A percentile compares a stretch with the other conserved stretches of the same genome.
Conservation (phyloP, 495 filamentous ascomycete species). For the Astrothelium macrocarpum region DNA sequence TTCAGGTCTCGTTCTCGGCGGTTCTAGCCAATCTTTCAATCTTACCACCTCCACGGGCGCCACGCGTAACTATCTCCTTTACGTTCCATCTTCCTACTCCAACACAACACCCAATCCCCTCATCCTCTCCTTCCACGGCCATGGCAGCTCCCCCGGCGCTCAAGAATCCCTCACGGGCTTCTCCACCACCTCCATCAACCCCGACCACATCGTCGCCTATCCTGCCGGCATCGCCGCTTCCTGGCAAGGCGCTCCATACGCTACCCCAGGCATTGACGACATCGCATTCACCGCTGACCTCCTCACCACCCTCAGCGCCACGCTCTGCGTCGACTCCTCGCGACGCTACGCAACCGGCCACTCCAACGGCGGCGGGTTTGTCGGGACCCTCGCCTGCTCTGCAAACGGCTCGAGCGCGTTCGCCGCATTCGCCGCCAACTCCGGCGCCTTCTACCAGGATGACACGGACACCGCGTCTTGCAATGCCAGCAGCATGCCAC, state of each 20-base stretch:
- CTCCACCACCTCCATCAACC: slow-evolving; percentile 6
- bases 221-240: slow-evolving; percentile 5
- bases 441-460: slow-evolving; percentile 36
- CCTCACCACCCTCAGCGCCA: slow-evolving; percentile 34
- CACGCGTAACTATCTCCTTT: slow-evolving; percentile 2
- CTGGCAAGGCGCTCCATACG: slow-evolving; percentile 15
- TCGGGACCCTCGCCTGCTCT: slow-evolving; percentile 44
- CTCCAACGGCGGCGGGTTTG: slow-evolving; percentile 52
- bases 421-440: slow-evolving; percentile 40
- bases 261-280: slow-evolving; percentile 20
- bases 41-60: not conserved
- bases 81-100: slow-evolving; percentile 1
- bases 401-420: slow-evolving; percentile 27
- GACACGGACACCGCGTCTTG: not conserved
- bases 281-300: slow-evolving; percentile 32
- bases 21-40: not conserved
- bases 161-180: not conserved
- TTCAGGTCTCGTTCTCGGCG: not conserved
- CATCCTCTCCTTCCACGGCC: slow-evolving; percentile 12
- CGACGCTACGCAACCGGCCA: slow-evolving; percentile 50
- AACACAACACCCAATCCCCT: not conserved
- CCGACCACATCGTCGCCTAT: slow-evolving; percentile 9
- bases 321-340: slow-evolving; percentile 42
- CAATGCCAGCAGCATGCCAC: not conserved
- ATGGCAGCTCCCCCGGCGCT: not conserved